Evolutionary conservation across 1,284 basidiomycete genomes (phyloP).

Genomic region (Gymnopus androsaceus): DNA sequence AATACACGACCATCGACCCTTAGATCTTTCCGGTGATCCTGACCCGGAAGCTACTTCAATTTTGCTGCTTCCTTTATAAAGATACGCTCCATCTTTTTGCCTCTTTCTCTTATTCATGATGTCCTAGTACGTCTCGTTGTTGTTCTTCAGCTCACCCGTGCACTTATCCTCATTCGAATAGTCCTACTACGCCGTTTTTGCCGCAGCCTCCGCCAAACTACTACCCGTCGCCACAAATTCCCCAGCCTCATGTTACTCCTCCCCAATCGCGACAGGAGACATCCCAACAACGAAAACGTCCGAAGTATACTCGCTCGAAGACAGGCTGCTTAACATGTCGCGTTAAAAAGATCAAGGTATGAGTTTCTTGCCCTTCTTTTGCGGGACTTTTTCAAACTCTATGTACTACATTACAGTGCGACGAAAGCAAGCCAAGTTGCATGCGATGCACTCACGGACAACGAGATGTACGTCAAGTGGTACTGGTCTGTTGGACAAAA

Average conservation of each 20-base stretch:
- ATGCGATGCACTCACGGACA: constrained; percentile 78
- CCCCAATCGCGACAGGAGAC: constrained; percentile 49
- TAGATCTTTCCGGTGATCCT: constrained; percentile 68
- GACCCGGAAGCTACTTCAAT: constrained; percentile 49
- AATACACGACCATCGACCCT: constrained; percentile 43
- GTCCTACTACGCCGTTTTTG: constrained; percentile 42
- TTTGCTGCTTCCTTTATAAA: constrained; percentile 45
- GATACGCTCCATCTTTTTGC: constrained; percentile 54
- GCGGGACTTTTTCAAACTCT: constrained; percentile 7
- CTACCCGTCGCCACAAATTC: constrained; percentile 42
- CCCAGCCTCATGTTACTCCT: constrained; percentile 45
- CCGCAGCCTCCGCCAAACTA: constrained; percentile 44
- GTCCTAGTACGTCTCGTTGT: constrained; percentile 13
- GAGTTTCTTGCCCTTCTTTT: constrained; percentile 23
- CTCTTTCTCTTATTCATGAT: constrained; percentile 9
- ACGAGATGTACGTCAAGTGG: constrained; percentile 66
- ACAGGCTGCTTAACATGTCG: constrained; percentile 83
- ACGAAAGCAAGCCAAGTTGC: constrained; percentile 79
- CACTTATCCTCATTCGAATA: constrained; percentile 26
- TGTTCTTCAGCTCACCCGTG: constrained; percentile 12
- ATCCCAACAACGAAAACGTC: constrained; percentile 67
- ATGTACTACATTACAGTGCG: constrained; percentile 61
- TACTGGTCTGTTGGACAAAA: no score
- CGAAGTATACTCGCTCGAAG: constrained; percentile 85
- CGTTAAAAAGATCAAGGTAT: constrained; percentile 84